A percentile compares a stretch with the other conserved stretches of the same genome.
Evolutionary conservation across 1,139 yeast genomes (phyloP).

Genomic region (Lipomyces yarrowii): DNA sequence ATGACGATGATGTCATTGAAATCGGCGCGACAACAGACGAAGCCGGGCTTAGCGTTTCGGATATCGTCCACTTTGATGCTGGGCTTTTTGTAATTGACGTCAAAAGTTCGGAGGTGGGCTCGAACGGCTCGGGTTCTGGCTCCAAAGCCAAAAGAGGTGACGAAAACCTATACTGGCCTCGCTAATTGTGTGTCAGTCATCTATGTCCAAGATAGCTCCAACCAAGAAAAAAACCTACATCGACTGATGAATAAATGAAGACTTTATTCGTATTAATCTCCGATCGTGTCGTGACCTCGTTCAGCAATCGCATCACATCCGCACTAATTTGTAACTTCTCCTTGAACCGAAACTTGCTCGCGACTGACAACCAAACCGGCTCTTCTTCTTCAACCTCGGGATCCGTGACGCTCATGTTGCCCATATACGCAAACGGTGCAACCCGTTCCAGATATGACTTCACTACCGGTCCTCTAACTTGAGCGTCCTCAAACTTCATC

Average conservation of each 20-base stretch:
- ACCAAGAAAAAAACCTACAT: not conserved
- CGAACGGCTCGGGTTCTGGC: not conserved
- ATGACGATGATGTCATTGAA: not conserved
- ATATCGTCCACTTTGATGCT: not conserved
- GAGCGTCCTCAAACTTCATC: not conserved
- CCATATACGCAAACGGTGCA: conserved; percentile 16
- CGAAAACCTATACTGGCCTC: not conserved
- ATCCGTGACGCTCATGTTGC: not conserved
- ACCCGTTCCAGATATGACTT: conserved; percentile 15
- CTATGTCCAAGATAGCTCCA: not conserved
- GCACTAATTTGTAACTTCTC: not conserved
- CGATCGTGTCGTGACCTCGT: not conserved
- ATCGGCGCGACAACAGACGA: not conserved
- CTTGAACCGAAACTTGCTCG: not conserved
- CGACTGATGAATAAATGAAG: not conserved
- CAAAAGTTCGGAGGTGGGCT: not conserved
- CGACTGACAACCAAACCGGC: not conserved
- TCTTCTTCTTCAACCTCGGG: not conserved
- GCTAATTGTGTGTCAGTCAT: not conserved
- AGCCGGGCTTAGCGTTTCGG: conserved; percentile 1
- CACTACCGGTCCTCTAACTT: not conserved
- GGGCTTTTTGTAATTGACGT: not conserved
- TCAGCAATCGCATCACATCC: not conserved
- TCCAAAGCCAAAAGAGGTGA: not conserved
- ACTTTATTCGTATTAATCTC: not conserved